These are phyloP conservation scores for Penstemon eatonii DNA, from an alignment of 257 asterid genomes.

Conservation along the genomic window DNA sequence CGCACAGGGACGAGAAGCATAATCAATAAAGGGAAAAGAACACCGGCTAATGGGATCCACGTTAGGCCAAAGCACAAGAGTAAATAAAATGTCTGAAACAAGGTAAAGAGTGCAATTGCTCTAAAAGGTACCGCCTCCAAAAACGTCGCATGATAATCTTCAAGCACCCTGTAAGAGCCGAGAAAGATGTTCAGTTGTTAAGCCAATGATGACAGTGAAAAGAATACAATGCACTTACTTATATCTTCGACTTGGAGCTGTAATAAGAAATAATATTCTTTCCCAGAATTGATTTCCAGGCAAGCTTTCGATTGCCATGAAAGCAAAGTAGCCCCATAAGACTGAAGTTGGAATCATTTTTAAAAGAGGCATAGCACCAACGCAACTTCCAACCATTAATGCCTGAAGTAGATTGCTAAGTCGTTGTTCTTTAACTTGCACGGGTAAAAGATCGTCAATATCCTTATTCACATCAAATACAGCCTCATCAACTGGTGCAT, in stretches of 20 bases:
- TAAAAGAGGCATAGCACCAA: conserved; percentile 89
- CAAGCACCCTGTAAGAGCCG: conserved; percentile 59
- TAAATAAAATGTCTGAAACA: conserved; percentile 82
- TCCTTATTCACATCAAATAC: conserved; percentile 89
- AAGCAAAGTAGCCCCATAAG: conserved; percentile 98
- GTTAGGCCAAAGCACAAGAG: conserved; percentile 90
- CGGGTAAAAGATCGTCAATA: conserved; percentile 82
- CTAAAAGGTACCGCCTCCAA: conserved; percentile 94
- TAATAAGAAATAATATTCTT: conserved; percentile 80
- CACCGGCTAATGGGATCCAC: conserved; percentile 97
- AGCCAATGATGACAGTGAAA: not conserved
- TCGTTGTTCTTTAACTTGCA: conserved; percentile 96
- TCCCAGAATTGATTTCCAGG: conserved; percentile 99
- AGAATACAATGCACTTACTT: conserved; percentile 41
- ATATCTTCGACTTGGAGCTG: conserved; percentile 92
- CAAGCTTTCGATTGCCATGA: conserved; percentile 98
- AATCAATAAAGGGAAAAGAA: conserved; percentile 84
- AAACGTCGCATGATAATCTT: conserved; percentile 77
- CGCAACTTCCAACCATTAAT: conserved; percentile 74
- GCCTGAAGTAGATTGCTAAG: conserved; percentile 94
- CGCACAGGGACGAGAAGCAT: conserved; percentile 95
- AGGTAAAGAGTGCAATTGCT: conserved; percentile 78
- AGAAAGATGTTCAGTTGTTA: conserved; percentile 5
- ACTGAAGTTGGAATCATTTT: conserved; percentile 92
- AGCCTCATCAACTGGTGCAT: conserved; percentile 76